Conservation (phyloP, 2,329 filamentous ascomycete genomes). For the Diaporthe aspalathi region DNA sequence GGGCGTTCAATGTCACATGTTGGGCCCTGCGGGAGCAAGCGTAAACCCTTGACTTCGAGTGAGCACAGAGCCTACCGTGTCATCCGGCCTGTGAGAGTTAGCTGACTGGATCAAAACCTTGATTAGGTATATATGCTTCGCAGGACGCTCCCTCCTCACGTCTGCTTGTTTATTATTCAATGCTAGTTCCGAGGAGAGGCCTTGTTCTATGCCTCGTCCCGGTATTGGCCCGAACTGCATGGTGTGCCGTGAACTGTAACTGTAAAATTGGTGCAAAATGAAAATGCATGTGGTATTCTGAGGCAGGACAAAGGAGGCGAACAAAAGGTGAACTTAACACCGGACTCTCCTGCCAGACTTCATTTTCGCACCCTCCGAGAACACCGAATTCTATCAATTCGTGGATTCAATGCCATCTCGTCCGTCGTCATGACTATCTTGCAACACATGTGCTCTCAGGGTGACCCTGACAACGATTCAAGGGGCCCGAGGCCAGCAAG, state of each 20-base stretch:
- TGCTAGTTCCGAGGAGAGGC: background rate
- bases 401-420: background rate
- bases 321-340: background rate
- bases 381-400: background rate
- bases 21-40: constrained; percentile 9
- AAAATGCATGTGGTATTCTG: background rate
- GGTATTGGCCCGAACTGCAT: background rate
- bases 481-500: constrained; percentile 15
- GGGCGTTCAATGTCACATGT: background rate
- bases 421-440: background rate
- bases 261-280: background rate
- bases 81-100: background rate
- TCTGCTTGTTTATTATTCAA: background rate
- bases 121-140: constrained; percentile 3
- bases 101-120: constrained; percentile 21
- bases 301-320: background rate
- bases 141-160: background rate
- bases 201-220: background rate
- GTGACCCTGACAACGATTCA: constrained; percentile 2
- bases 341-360: background rate
- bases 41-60: background rate
- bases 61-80: constrained; percentile 23
- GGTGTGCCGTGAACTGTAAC: background rate
- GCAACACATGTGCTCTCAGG: constrained; percentile 22
- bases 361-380: background rate